Conservation (phyloP, 306 rosid genomes). For the Glycine latifolia region DNA sequence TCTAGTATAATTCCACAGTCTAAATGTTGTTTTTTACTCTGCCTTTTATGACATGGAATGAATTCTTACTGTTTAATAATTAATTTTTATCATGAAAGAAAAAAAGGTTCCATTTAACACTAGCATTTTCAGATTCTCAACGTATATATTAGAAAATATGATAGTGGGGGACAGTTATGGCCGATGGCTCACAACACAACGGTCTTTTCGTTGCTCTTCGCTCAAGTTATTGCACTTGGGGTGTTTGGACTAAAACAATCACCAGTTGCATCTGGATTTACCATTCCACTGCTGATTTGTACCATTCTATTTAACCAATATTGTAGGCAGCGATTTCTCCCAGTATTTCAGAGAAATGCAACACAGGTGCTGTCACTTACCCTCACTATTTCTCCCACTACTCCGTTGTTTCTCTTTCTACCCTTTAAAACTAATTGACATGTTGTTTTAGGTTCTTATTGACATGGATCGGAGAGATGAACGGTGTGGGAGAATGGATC, state of each 20-base stretch:
- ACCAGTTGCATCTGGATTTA: slow-evolving; percentile 79
- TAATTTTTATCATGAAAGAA: not conserved
- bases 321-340: slow-evolving; percentile 84
- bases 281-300: slow-evolving; percentile 71
- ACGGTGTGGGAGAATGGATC: slow-evolving; percentile 63
- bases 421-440: slow-evolving; percentile 24
- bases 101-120: slow-evolving; percentile 13
- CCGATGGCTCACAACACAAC: slow-evolving; percentile 77
- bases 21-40: not conserved
- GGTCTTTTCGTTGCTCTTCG: slow-evolving; percentile 67
- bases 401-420: slow-evolving; percentile 9
- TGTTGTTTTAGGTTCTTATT: slow-evolving; percentile 63
- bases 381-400: not conserved
- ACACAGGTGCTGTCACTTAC: slow-evolving; percentile 72
- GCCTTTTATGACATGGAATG: not conserved
- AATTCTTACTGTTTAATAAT: not conserved
- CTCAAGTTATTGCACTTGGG: slow-evolving; percentile 88
- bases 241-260: slow-evolving; percentile 81
- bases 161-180: slow-evolving; percentile 84
- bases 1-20: not conserved
- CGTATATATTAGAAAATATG: slow-evolving; percentile 75
- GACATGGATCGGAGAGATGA: slow-evolving; percentile 88
- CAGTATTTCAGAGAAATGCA: slow-evolving; percentile 61
- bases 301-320: slow-evolving; percentile 83
- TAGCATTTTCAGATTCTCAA: slow-evolving; percentile 70